These are phyloP conservation scores for Phalaenopsis aphrodite DNA, from an alignment of 106 monocot genomes.

Conservation along the genomic window DNA sequence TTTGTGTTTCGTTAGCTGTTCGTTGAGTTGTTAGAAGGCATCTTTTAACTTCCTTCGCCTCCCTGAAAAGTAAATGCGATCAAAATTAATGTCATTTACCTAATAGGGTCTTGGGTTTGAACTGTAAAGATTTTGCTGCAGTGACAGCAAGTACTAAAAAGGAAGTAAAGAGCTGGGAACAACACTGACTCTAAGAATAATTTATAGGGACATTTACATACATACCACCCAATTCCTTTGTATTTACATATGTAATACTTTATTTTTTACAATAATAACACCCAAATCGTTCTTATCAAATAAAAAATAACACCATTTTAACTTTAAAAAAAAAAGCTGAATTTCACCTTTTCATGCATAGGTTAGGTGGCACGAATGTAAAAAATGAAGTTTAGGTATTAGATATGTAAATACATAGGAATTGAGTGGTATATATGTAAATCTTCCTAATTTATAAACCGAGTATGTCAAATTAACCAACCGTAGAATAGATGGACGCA, in stretches of 20 bases:
- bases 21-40: not conserved
- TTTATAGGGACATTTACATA: not conserved
- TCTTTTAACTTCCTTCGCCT: not conserved
- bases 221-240: too few species aligned
- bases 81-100: not conserved
- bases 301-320: too few species aligned
- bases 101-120: not conserved
- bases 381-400: too few species aligned
- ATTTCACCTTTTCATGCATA: too few species aligned
- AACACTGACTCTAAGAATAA: not conserved
- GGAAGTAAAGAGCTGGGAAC: not conserved
- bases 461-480: slow-evolving; percentile 24
- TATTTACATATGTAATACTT: too few species aligned
- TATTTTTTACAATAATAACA: too few species aligned
- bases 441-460: not conserved
- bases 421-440: too few species aligned
- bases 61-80: slow-evolving; percentile 1
- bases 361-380: too few species aligned
- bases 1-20: not conserved
- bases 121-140: not conserved
- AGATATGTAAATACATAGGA: too few species aligned
- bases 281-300: too few species aligned
- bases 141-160: not conserved
- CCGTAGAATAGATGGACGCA: slow-evolving; percentile 67
- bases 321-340: too few species aligned